Conservation (phyloP, 2,329 filamentous ascomycete species). For the Coniochaeta sp. region DNA sequence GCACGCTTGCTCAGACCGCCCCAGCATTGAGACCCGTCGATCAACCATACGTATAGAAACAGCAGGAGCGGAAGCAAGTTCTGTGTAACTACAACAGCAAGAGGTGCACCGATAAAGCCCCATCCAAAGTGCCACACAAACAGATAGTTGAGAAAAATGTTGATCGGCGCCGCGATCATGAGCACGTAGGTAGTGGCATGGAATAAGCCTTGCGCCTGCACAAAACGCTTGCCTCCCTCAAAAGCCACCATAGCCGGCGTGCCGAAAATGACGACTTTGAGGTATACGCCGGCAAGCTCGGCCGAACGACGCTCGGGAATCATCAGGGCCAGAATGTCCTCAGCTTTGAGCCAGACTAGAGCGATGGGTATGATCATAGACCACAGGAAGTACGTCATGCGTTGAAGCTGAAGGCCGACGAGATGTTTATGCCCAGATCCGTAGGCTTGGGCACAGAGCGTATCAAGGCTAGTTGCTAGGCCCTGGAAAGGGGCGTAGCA, state of each 20-base stretch:
- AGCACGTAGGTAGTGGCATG: constrained; percentile 73
- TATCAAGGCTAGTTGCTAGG: constrained; percentile 85
- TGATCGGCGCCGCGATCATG: constrained; percentile 67
- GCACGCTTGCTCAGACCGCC: constrained; percentile 59
- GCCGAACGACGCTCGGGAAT: constrained; percentile 68
- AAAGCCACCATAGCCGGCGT: constrained; percentile 71
- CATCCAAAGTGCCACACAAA: constrained; percentile 64
- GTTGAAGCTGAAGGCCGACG: constrained; percentile 74
- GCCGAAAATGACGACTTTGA: constrained; percentile 62
- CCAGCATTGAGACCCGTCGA: constrained; percentile 75
- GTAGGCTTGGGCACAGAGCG: constrained; percentile 88
- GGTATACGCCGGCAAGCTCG: constrained; percentile 62
- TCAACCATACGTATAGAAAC: constrained; percentile 67
- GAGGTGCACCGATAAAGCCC: constrained; percentile 75
- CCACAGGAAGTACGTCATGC: constrained; percentile 73
- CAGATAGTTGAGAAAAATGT: constrained; percentile 70
- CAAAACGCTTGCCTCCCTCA: constrained; percentile 70
- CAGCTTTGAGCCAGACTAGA: constrained; percentile 60
- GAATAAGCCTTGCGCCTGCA: constrained; percentile 77
- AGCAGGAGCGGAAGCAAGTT: constrained; percentile 70
- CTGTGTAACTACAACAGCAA: constrained; percentile 72
- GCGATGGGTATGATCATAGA: constrained; percentile 63
- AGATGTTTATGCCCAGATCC: constrained; percentile 85
- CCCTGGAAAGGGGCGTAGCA: constrained; percentile 74
- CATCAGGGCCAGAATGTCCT: constrained; percentile 54